Evolutionary conservation across 1,139 yeast genomes (phyloP).

Genomic region (Taphrina deformans): DNA sequence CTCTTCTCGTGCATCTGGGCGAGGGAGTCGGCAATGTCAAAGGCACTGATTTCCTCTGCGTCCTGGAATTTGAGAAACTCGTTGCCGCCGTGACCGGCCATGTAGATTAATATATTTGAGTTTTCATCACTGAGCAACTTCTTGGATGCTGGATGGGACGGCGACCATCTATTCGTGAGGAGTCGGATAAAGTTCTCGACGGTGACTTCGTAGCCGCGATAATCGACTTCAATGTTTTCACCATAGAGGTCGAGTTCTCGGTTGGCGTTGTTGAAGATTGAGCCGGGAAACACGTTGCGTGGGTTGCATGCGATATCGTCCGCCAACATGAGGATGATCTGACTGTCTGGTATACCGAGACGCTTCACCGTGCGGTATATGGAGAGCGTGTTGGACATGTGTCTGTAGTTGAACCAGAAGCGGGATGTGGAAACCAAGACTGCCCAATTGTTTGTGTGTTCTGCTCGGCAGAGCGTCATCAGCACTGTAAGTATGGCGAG

Average conservation of each 20-base stretch:
- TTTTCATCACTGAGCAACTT: constrained; percentile 88
- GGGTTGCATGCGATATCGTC: constrained; percentile 98
- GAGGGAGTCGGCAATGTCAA: constrained; percentile 95
- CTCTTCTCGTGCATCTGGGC: constrained; percentile 96
- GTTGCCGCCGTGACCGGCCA: constrained; percentile 99
- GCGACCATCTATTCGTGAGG: constrained; percentile 88
- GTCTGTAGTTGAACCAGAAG: constrained; percentile 97
- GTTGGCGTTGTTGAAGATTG: constrained; percentile 91
- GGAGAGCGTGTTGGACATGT: constrained; percentile 93
- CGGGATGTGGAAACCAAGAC: constrained; percentile 92
- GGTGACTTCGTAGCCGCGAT: constrained; percentile 95
- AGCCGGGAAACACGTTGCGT: constrained; percentile 91
- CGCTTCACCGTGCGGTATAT: constrained; percentile 94
- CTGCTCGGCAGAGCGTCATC: neutral
- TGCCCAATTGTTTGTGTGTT: constrained; percentile 80
- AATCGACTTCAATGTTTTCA: constrained; percentile 91
- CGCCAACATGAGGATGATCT: constrained; percentile 89
- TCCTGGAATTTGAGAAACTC: constrained; percentile 96
- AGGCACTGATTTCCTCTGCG: constrained; percentile 94
- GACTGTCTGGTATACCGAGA: constrained; percentile 95
- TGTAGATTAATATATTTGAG: constrained; percentile 86
- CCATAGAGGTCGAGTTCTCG: constrained; percentile 94
- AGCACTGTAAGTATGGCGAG: neutral
- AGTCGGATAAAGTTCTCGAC: constrained; percentile 91
- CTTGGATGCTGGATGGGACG: constrained; percentile 88